These are phyloP conservation scores for Prinsepia uniflora DNA, from an alignment of 306 rosid species.

Conservation along the genomic window DNA sequence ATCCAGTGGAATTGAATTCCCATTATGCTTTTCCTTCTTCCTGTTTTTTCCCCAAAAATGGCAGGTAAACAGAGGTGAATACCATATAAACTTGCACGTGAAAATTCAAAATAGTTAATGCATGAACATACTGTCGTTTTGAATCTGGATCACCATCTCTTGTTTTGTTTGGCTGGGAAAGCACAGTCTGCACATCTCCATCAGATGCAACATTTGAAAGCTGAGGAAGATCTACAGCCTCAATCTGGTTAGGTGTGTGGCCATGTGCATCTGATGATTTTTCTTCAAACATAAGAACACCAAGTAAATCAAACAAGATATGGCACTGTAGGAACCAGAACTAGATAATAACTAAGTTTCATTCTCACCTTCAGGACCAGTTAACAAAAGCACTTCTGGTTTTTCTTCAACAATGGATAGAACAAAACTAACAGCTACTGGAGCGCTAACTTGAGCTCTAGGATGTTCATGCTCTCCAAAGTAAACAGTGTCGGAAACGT, in stretches of 20 bases:
- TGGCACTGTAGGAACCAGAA: constrained; percentile 29
- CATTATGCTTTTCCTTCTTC: constrained; percentile 48
- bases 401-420: constrained; percentile 40
- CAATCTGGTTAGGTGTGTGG: constrained; percentile 33
- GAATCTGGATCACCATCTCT: constrained; percentile 49
- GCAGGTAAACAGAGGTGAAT: constrained; percentile 24
- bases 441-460: constrained; percentile 46
- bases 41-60: constrained; percentile 32
- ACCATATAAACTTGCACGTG: constrained; percentile 10
- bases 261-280: constrained; percentile 40
- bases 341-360: constrained; percentile 20
- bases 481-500: constrained; percentile 53
- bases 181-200: constrained; percentile 41
- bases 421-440: constrained; percentile 43
- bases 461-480: constrained; percentile 83
- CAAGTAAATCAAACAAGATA: constrained; percentile 33
- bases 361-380: constrained; percentile 48
- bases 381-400: constrained; percentile 35
- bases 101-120: constrained; percentile 9
- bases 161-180: constrained; percentile 31
- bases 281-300: constrained; percentile 40
- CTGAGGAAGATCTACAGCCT: constrained; percentile 34
- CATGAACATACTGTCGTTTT: constrained; percentile 69
- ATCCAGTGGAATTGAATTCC: constrained; percentile 32
- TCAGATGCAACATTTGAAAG: constrained; percentile 35